Evolutionary conservation across 768 basidiomycete genomes (phyloP), one percentile per base, ranked within the genome.

Genomic region (Phaffia tasmanica): DNA sequence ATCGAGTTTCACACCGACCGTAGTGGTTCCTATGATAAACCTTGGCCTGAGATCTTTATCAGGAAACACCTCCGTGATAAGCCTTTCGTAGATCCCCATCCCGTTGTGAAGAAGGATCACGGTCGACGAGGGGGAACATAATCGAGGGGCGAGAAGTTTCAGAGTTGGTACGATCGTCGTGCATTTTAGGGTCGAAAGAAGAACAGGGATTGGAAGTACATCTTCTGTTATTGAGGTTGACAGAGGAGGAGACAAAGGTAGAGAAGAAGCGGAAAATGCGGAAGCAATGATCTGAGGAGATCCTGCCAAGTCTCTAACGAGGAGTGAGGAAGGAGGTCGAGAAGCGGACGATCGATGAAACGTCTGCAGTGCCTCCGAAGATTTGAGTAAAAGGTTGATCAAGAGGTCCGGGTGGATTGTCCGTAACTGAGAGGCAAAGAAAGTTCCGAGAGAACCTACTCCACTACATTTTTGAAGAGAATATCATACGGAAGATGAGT

Each of bases 41-140:
- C 88, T 85, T 16, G 93, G 93, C 48, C 93, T 83, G 1, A 49
- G 50, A 49, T 70, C 62, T 21, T 16, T 27, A 74, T 91, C 86
- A 23, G 81, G 85, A 75, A 91, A 98, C 53, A 90, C 71, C 7
- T 81, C 71, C 7, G 77, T 72, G 21, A 89, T 74, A 57, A 95
- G 80, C 68, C 83, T 78, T 64, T 98, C 93, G 75, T 90, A 88
- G 11, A 93, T 78, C 15, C 91, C 94, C 85, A 95, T 88, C 29
- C 94, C 94, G 74, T 94, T 94, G 73, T 94, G 89, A 62, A 97
- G 76, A n/a, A 99, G 82, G 2, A 94, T 88, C 70, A 98, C 84
- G 47, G 92, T 94, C 54, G 86, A 87, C 59, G 81, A 75, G 0
- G 81, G 74, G 4, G 81, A 79, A 42, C 35, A 42, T 23, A 97